Percentiles rank a stretch among this genome's conserved stretches.
These are phyloP conservation scores for Macaranga tanarius DNA, from an alignment of 441 rosid species.

Conservation along the genomic window DNA sequence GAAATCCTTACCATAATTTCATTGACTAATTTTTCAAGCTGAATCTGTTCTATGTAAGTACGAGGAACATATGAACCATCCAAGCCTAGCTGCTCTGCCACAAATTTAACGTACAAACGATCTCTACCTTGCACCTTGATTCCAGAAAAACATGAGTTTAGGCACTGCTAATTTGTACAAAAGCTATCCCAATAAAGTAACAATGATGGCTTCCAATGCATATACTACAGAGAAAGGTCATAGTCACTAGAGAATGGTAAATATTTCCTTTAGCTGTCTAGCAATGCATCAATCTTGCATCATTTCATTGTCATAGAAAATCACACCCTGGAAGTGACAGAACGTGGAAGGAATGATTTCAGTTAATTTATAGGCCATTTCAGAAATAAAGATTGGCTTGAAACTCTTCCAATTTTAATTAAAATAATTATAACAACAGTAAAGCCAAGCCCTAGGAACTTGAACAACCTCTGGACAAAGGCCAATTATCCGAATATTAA, in stretches of 20 bases:
- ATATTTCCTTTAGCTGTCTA: conserved; percentile 3
- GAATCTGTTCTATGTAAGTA: conserved; percentile 96
- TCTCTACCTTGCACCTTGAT: conserved; percentile 96
- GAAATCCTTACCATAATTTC: conserved; percentile 81
- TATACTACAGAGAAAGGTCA: neutral
- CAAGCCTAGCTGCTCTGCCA: conserved; percentile 79
- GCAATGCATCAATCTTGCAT: too few relatives aligned
- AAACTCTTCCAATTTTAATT: neutral
- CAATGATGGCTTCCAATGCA: neutral
- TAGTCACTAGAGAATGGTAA: neutral
- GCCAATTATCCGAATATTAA: neutral
- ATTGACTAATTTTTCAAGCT: conserved; percentile 95
- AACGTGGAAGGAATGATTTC: neutral
- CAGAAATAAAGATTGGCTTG: neutral
- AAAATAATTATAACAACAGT: neutral
- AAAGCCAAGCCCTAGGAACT: neutral
- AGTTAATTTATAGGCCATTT: conserved; percentile 6
- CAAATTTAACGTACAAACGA: conserved; percentile 59
- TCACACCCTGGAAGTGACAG: neutral
- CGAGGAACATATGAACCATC: conserved; percentile 92
- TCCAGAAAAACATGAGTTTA: conserved; percentile 22
- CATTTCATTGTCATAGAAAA: neutral
- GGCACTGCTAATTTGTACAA: conserved; percentile 17
- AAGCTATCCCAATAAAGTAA: conserved; percentile 1
- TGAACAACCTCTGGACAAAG: conserved; percentile 4